Evolutionary conservation across 805 yeast species (phyloP).

Genomic region (Metschnikowia borealis): DNA sequence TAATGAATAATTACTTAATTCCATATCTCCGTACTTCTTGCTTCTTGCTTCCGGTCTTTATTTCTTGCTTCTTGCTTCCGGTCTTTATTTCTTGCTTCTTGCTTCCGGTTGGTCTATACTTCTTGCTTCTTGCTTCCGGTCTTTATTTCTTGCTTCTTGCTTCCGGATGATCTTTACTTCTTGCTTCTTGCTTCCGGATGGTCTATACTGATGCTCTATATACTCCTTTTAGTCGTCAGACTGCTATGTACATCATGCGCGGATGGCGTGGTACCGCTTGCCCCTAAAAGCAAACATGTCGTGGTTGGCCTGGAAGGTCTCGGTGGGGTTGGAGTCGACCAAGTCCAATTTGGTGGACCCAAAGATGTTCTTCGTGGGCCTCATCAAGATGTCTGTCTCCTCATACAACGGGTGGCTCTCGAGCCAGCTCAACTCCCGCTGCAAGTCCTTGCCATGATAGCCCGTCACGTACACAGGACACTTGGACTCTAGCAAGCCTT

Average conservation of each 20-base stretch:
- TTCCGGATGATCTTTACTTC: too few relatives aligned
- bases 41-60: too few relatives aligned
- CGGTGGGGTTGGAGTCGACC: constrained; percentile 88
- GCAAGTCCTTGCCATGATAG: constrained; percentile 69
- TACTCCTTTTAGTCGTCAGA: neutral
- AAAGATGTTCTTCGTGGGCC: constrained; percentile 66
- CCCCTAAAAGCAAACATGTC: constrained; percentile 91
- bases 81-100: too few relatives aligned
- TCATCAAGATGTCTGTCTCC: constrained; percentile 78
- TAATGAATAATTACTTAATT: too few relatives aligned
- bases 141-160: too few relatives aligned
- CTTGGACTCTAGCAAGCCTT: constrained; percentile 86
- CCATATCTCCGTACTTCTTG: too few relatives aligned
- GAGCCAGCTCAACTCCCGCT: constrained; percentile 71
- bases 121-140: too few relatives aligned
- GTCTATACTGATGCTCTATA: neutral
- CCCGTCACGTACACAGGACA: constrained; percentile 92
- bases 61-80: too few relatives aligned
- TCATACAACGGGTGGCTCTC: constrained; percentile 53
- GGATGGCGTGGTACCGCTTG: constrained; percentile 88
- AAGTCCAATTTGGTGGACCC: constrained; percentile 92
- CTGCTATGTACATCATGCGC: constrained; percentile 14
- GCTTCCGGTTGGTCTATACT: too few relatives aligned
- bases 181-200: too few relatives aligned
- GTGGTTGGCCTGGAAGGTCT: constrained; percentile 88